phyloP scores from a whole-genome alignment of 169 alveolate species.

The Sarcocystis neurona region DNA sequence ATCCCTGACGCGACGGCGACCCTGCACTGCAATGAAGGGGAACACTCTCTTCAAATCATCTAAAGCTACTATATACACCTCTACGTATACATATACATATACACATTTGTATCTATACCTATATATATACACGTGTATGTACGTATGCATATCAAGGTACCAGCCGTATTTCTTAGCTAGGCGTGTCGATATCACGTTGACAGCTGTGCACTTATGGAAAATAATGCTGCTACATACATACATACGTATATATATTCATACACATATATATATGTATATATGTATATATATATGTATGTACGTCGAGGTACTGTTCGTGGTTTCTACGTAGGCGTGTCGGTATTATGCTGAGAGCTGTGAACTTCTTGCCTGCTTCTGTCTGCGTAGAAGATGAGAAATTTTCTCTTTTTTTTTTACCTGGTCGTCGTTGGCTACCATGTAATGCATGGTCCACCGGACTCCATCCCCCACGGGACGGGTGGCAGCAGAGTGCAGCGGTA shows the following conservation, averaged over 20 bases:
- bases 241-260: not conserved
- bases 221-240: not conserved
- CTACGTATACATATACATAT: too few relatives aligned
- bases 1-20: too few relatives aligned
- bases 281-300: not conserved
- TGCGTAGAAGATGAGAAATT: too few relatives aligned
- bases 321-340: too few relatives aligned
- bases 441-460: slow-evolving; percentile 80
- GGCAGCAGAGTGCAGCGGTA: slow-evolving; percentile 83
- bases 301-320: not conserved
- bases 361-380: too few relatives aligned
- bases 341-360: too few relatives aligned
- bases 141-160: not conserved
- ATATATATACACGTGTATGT: not conserved
- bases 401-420: not conserved
- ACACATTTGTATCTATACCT: not conserved
- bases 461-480: slow-evolving; percentile 90
- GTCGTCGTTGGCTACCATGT: slow-evolving; percentile 44
- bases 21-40: too few relatives aligned
- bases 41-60: too few relatives aligned
- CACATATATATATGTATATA: not conserved
- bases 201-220: not conserved
- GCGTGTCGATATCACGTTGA: too few relatives aligned
- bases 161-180: too few relatives aligned
- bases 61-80: too few relatives aligned